Evolutionary conservation across 2,329 filamentous ascomycete genomes (phyloP).

Genomic region (Claviceps maximensis): DNA sequence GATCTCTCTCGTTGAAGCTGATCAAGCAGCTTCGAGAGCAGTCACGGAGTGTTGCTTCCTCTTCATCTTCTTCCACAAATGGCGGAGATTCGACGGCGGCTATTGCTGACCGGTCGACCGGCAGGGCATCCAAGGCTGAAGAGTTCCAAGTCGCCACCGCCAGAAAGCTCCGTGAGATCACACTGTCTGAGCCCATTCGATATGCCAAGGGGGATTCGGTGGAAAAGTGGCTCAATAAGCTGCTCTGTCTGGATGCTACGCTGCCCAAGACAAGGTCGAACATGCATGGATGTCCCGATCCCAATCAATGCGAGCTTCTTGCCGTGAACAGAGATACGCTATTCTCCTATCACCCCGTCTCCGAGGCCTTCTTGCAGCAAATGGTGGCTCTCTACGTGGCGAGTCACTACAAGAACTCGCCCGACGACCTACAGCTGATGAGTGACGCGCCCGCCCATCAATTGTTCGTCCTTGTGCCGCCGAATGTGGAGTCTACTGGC

Average conservation of each 20-base stretch:
- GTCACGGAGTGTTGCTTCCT: constrained; percentile 47
- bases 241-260: constrained; percentile 88
- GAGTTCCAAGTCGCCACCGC: constrained; percentile 55
- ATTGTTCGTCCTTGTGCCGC: constrained; percentile 84
- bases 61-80: constrained; percentile 27
- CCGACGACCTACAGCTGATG: constrained; percentile 97
- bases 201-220: constrained; percentile 84
- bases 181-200: constrained; percentile 83
- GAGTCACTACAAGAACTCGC: constrained; percentile 95
- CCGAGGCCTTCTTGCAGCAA: constrained; percentile 92
- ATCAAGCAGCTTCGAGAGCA: constrained; percentile 96
- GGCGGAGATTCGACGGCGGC: constrained; percentile 39
- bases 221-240: constrained; percentile 90
- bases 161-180: constrained; percentile 80
- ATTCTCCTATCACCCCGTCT: constrained; percentile 95
- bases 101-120: constrained; percentile 66
- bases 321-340: constrained; percentile 94
- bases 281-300: constrained; percentile 74
- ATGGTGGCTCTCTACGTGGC: constrained; percentile 98
- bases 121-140: constrained; percentile 52
- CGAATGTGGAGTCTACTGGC: constrained; percentile 61
- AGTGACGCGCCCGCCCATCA: constrained; percentile 95
- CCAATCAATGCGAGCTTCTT: constrained; percentile 79
- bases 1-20: constrained; percentile 87
- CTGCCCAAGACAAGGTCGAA: constrained; percentile 63